Percentiles rank a stretch among this genome's conserved stretches.
Evolutionary conservation across 257 asterid species (phyloP).

Genomic region (Primulina tabacum): DNA sequence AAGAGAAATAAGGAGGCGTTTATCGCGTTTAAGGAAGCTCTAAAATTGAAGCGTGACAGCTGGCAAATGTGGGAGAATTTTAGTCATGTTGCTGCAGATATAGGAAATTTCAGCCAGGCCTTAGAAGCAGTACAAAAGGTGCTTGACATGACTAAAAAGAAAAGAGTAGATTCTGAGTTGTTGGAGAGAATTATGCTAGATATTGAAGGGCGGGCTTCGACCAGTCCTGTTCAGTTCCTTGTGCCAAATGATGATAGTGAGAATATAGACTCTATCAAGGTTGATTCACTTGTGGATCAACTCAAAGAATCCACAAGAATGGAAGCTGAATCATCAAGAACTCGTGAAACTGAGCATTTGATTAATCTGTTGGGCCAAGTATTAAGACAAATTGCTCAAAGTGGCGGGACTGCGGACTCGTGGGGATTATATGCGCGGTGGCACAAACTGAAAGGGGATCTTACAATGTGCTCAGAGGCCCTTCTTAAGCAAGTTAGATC

Average conservation of each 20-base stretch:
- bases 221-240: slow-evolving; percentile 24
- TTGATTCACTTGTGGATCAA: slow-evolving; percentile 23
- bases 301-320: slow-evolving; percentile 26
- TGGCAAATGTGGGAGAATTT: slow-evolving; percentile 99
- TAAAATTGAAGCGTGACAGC: slow-evolving; percentile 81
- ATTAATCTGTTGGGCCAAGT: slow-evolving; percentile 63
- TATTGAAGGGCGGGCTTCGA: slow-evolving; percentile 45
- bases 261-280: slow-evolving; percentile 10
- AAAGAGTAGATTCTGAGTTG: slow-evolving; percentile 52
- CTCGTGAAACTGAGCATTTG: slow-evolving; percentile 55
- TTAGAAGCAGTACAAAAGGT: slow-evolving; percentile 75
- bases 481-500: slow-evolving; percentile 89
- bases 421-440: slow-evolving; percentile 91
- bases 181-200: slow-evolving; percentile 61
- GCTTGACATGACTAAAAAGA: slow-evolving; percentile 56
- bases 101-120: slow-evolving; percentile 71
- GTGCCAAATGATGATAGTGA: slow-evolving; percentile 15
- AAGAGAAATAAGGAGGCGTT: slow-evolving; percentile 76
- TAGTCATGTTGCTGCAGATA: slow-evolving; percentile 82
- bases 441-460: slow-evolving; percentile 87
- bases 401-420: slow-evolving; percentile 55
- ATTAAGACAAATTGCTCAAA: slow-evolving; percentile 57
- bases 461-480: slow-evolving; percentile 88
- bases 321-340: slow-evolving; percentile 35
- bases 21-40: slow-evolving; percentile 93